A percentile compares a stretch with the other conserved stretches of the same genome.
phyloP scores from a whole-genome alignment of 2,329 filamentous ascomycete species.

The Pseudopithomyces maydicus region DNA sequence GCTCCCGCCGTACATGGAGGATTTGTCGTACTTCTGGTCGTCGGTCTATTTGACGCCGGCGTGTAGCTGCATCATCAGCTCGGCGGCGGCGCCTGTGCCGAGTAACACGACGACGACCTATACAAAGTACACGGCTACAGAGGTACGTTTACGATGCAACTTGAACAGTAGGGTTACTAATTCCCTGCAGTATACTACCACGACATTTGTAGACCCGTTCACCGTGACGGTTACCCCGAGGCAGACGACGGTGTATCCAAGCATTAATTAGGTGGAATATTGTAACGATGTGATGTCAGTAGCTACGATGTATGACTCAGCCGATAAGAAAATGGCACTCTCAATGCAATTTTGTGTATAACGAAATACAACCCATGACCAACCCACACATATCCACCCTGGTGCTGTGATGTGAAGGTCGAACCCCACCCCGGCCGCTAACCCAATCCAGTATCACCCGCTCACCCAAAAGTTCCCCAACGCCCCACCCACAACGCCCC shows the following conservation, averaged over 20 bases:
- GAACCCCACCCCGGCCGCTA: no score
- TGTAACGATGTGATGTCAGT: no score
- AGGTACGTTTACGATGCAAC: slow-evolving; percentile 9
- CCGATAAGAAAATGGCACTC: no score
- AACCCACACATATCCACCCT: no score
- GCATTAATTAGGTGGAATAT: slow-evolving; percentile 7
- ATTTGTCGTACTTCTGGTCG: slow-evolving; percentile 18
- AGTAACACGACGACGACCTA: slow-evolving; percentile 12
- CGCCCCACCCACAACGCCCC: no score
- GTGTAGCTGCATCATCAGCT: slow-evolving; percentile 22
- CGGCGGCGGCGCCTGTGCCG: slow-evolving; percentile 10
- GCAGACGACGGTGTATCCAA: slow-evolving; percentile 16
- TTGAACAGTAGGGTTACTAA: background rate
- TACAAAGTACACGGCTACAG: slow-evolving; percentile 14
- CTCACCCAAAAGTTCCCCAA: no score
- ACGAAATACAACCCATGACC: no score
- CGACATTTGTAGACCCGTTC: slow-evolving; percentile 23
- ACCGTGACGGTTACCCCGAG: slow-evolving; percentile 21
- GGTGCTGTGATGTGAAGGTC: no score
- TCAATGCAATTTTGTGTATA: no score
- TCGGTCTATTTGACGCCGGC: slow-evolving; percentile 18
- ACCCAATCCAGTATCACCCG: no score
- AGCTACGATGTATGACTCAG: no score
- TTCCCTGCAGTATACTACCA: slow-evolving; percentile 8
- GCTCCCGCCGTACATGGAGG: slow-evolving; percentile 15